A percentile compares a stretch with the other conserved stretches of the same genome.
Evolutionary conservation across 495 filamentous ascomycete genomes (phyloP).

Genomic region (Parathielavia appendiculata): DNA sequence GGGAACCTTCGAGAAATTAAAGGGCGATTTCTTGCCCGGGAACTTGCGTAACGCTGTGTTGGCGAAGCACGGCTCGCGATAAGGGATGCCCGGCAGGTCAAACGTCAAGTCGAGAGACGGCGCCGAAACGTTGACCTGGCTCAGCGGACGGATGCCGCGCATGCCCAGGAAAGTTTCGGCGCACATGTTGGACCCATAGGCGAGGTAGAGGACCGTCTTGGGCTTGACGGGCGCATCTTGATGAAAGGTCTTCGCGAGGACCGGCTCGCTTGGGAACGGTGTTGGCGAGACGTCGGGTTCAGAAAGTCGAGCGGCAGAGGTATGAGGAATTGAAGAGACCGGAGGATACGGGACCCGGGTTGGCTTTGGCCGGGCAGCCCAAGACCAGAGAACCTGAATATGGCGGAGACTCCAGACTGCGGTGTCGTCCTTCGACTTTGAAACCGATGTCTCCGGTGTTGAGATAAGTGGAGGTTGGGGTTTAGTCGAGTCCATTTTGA

Average conservation of each 20-base stretch:
- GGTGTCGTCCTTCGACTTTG: constrained; percentile 14
- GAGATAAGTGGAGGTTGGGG: neutral
- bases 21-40: constrained; percentile 26
- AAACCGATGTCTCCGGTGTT: neutral
- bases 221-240: constrained; percentile 14
- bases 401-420: constrained; percentile 18
- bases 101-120: constrained; percentile 74
- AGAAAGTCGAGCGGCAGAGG: constrained; percentile 24
- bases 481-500: neutral
- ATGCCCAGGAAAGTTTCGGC: constrained; percentile 67
- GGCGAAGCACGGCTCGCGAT: constrained; percentile 87
- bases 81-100: constrained; percentile 80
- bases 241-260: constrained; percentile 16
- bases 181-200: constrained; percentile 88
- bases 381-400: constrained; percentile 19
- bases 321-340: constrained; percentile 25
- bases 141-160: constrained; percentile 74
- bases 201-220: constrained; percentile 76
- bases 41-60: constrained; percentile 61
- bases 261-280: constrained; percentile 26
- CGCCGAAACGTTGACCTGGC: constrained; percentile 70
- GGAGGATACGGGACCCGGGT: constrained; percentile 11
- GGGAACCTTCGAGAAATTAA: constrained; percentile 31
- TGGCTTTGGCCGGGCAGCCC: constrained; percentile 6
- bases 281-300: constrained; percentile 28